Conservation (phyloP, 768 basidiomycete genomes). For the Termitomyces sp. region DNA sequence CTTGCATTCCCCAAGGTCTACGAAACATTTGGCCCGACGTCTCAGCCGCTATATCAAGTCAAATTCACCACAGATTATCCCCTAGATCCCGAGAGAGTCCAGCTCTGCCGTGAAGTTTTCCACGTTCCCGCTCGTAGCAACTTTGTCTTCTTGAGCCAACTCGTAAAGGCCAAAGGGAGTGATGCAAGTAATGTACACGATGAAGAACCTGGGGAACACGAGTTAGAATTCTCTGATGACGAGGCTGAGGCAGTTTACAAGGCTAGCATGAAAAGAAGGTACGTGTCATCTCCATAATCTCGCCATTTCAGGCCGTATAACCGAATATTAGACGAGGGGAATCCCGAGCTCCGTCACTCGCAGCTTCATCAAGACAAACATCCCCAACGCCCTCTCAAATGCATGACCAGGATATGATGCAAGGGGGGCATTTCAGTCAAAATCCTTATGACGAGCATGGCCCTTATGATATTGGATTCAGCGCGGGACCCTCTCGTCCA, state of each 20-base stretch:
- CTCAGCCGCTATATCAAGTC: constrained; percentile 86
- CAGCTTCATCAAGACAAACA: constrained; percentile 49
- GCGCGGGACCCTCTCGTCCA: constrained; percentile 55
- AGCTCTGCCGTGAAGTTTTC: constrained; percentile 64
- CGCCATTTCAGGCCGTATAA: constrained; percentile 1
- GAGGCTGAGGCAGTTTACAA: constrained; percentile 82
- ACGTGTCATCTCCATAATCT: constrained; percentile 17
- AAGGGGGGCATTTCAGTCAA: constrained; percentile 40
- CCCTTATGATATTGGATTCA: constrained; percentile 65
- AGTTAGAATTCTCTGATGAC: constrained; percentile 94
- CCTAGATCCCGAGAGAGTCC: constrained; percentile 52
- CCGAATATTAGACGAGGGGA: constrained; percentile 43
- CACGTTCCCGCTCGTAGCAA: constrained; percentile 78
- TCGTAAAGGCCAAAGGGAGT: constrained; percentile 75
- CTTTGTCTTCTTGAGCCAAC: constrained; percentile 77
- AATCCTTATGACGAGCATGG: constrained; percentile 67
- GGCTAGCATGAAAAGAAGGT: constrained; percentile 59
- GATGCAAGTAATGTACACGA: constrained; percentile 95
- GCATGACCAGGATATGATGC: constrained; percentile 52
- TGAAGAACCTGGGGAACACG: constrained; percentile 88
- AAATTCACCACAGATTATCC: constrained; percentile 70
- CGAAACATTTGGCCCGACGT: constrained; percentile 95
- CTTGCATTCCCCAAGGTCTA: constrained; percentile 47
- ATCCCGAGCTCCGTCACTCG: constrained; percentile 44
- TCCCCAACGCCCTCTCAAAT: constrained; percentile 53